A percentile compares a stretch with the other conserved stretches of the same genome.
These are phyloP conservation scores for Schwanniomyces sp. DNA, from an alignment of 805 yeast genomes.

Conservation along the genomic window DNA sequence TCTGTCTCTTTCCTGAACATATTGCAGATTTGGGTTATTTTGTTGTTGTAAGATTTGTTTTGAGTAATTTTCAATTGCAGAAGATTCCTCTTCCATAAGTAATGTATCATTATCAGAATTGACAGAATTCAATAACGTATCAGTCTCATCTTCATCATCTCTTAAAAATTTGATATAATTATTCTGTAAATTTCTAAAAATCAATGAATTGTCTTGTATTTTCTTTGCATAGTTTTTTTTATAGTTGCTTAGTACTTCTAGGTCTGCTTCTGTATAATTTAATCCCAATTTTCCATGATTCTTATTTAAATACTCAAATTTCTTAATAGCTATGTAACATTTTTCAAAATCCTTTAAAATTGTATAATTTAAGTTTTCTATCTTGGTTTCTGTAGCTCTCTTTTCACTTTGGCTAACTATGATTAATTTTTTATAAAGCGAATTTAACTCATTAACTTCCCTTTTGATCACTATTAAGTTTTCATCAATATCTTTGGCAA, in stretches of 20 bases:
- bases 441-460: constrained; percentile 60
- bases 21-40: constrained; percentile 19
- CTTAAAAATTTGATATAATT: constrained; percentile 81
- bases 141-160: constrained; percentile 69
- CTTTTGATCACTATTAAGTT: constrained; percentile 51
- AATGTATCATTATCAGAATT: constrained; percentile 5
- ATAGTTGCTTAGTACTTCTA: constrained; percentile 72
- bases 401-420: constrained; percentile 89
- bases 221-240: constrained; percentile 82
- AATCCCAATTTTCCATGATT: constrained; percentile 43
- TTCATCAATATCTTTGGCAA: constrained; percentile 70
- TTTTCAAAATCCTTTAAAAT: constrained; percentile 77
- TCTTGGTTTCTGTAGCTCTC: constrained; percentile 68
- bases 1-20: constrained; percentile 72
- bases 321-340: constrained; percentile 75
- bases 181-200: constrained; percentile 84
- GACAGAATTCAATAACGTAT: constrained; percentile 12
- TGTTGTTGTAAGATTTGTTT: constrained; percentile 28
- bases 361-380: constrained; percentile 72
- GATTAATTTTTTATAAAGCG: constrained; percentile 75
- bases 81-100: constrained; percentile 25
- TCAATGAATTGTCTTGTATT: constrained; percentile 75
- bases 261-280: constrained; percentile 46
- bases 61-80: constrained; percentile 39
- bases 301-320: constrained; percentile 46